Percentiles rank a stretch among this genome's conserved stretches.
Conservation (phyloP, 495 filamentous ascomycete genomes). For the Pseudevernia furfuracea region DNA sequence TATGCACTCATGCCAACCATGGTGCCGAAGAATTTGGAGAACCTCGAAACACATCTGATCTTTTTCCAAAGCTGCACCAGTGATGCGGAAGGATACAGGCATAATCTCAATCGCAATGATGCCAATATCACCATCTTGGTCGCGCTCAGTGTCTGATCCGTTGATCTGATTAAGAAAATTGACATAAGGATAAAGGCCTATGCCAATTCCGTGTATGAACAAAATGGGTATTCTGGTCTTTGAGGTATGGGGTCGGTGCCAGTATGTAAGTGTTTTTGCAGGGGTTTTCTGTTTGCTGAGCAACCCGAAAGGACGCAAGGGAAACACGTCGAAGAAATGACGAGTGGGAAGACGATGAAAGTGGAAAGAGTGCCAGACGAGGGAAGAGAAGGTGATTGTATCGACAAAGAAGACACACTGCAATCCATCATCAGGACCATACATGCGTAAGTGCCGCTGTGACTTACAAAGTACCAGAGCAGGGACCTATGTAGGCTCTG, state of each 20-base stretch:
- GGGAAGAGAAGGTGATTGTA: slow-evolving; percentile 39
- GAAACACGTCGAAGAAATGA: slow-evolving; percentile 41
- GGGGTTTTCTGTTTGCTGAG: slow-evolving; percentile 38
- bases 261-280: slow-evolving; percentile 49
- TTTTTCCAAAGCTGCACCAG: slow-evolving; percentile 38
- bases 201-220: slow-evolving; percentile 65
- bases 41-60: slow-evolving; percentile 46
- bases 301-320: slow-evolving; percentile 43
- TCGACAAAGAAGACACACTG: slow-evolving; percentile 39
- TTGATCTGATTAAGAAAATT: slow-evolving; percentile 48
- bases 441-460: slow-evolving; percentile 23
- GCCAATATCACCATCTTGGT: slow-evolving; percentile 41
- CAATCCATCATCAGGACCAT: neutral
- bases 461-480: slow-evolving; percentile 53
- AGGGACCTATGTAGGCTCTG: slow-evolving; percentile 53
- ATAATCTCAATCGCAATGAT: slow-evolving; percentile 59
- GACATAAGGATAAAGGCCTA: slow-evolving; percentile 57
- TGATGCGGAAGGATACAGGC: slow-evolving; percentile 55
- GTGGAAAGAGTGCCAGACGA: slow-evolving; percentile 35
- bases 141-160: slow-evolving; percentile 11
- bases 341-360: slow-evolving; percentile 33
- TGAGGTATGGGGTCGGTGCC: slow-evolving; percentile 55
- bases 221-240: slow-evolving; percentile 47
- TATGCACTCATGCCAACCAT: slow-evolving; percentile 46
- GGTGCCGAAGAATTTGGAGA: slow-evolving; percentile 42